Percentiles rank a stretch among this genome's conserved stretches.
Evolutionary conservation across 1,284 basidiomycete species (phyloP).

Genomic region (Ustilago trichophora): DNA sequence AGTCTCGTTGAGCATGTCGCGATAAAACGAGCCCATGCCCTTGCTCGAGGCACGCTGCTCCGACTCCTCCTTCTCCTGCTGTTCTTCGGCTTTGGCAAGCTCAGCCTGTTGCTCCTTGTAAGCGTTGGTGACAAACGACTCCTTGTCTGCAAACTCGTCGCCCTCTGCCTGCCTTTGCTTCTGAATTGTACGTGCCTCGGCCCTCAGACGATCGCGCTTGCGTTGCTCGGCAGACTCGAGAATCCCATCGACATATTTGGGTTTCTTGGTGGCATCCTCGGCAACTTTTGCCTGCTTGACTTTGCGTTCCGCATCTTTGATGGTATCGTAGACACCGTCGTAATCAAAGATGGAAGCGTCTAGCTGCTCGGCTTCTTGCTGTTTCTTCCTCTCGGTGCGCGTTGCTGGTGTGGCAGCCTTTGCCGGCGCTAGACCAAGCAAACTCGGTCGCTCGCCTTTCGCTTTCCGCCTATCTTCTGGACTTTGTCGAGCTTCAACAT

Average conservation of each 20-base stretch:
- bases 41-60: constrained; percentile 81
- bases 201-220: constrained; percentile 85
- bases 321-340: constrained; percentile 93
- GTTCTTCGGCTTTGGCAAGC: constrained; percentile 78
- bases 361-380: constrained; percentile 75
- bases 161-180: constrained; percentile 91
- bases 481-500: background rate
- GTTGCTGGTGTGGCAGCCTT: constrained; percentile 46
- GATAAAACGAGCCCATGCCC: constrained; percentile 72
- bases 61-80: constrained; percentile 80
- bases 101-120: constrained; percentile 97
- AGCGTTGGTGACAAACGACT: constrained; percentile 94
- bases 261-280: constrained; percentile 75
- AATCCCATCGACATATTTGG: constrained; percentile 89
- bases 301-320: constrained; percentile 84
- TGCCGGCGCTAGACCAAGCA: constrained; percentile 12
- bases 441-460: background rate
- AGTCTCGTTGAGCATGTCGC: constrained; percentile 56
- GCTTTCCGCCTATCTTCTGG: background rate
- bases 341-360: constrained; percentile 92
- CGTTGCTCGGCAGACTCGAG: constrained; percentile 85
- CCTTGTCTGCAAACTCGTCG: constrained; percentile 92
- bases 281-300: constrained; percentile 70
- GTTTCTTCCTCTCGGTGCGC: constrained; percentile 40
- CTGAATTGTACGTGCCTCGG: constrained; percentile 98